Evolutionary conservation across 2,329 filamentous ascomycete genomes (phyloP).

Genomic region (Ophiostoma sp.): DNA sequence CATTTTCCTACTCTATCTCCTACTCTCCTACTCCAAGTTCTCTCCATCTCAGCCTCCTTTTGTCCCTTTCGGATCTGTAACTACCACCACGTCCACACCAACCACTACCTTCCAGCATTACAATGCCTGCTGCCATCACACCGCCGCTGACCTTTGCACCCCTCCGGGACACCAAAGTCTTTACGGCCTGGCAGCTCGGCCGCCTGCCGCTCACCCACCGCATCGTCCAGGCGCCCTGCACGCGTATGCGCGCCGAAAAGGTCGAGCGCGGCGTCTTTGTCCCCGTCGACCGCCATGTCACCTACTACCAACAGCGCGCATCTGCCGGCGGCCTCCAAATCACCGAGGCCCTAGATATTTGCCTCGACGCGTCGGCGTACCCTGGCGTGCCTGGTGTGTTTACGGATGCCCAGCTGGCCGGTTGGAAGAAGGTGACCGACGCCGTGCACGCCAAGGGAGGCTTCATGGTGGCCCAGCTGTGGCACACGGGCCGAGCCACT

Average conservation of each 20-base stretch:
- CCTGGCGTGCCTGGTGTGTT: conserved; percentile 26
- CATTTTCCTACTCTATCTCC: no score
- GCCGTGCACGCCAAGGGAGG: conserved; percentile 29
- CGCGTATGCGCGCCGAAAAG: conserved; percentile 52
- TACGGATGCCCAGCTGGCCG: conserved; percentile 24
- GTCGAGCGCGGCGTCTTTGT: conserved; percentile 41
- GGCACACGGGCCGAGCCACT: conserved; percentile 42
- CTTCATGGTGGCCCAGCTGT: conserved; percentile 50
- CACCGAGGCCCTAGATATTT: conserved; percentile 50
- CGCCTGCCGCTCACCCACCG: conserved; percentile 50
- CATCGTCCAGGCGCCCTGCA: conserved; percentile 45
- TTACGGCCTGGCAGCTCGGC: conserved; percentile 45
- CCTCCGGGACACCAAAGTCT: conserved; percentile 27
- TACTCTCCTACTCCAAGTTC: no score
- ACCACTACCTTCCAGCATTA: background rate
- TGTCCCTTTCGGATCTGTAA: no score
- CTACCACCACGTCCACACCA: background rate
- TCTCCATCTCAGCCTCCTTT: no score
- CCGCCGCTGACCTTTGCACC: conserved; percentile 28
- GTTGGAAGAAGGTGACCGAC: conserved; percentile 28
- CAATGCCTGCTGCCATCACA: conserved; percentile 14
- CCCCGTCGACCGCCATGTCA: conserved; percentile 37
- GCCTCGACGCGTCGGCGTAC: conserved; percentile 32
- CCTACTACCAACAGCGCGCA: conserved; percentile 49
- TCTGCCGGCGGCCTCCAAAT: conserved; percentile 46